Conservation (phyloP, 2,329 filamentous ascomycete genomes). For the Aureobasidium sp. region DNA sequence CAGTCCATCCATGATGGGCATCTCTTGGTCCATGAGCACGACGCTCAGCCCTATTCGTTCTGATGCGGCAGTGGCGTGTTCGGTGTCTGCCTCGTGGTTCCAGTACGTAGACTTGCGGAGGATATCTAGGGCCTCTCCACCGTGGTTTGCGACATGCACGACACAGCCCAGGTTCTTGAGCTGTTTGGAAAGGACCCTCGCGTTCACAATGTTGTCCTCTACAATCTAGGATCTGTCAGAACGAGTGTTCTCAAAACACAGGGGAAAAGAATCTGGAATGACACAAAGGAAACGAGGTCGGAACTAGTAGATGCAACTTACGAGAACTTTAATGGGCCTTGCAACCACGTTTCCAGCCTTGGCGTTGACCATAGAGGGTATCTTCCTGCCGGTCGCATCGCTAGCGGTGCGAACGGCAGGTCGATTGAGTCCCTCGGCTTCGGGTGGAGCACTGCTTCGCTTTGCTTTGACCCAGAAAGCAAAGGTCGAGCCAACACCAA, state of each 20-base stretch:
- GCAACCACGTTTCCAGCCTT: background rate
- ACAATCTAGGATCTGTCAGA: constrained; percentile 26
- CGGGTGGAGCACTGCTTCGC: constrained; percentile 37
- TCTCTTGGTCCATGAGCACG: constrained; percentile 69
- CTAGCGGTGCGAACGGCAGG: background rate
- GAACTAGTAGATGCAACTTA: background rate
- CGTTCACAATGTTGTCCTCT: constrained; percentile 38
- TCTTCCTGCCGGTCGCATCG: constrained; percentile 13
- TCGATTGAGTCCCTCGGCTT: constrained; percentile 3
- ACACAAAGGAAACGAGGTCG: too few relatives aligned
- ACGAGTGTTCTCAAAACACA: background rate
- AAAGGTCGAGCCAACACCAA: constrained; percentile 64
- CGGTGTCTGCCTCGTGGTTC: constrained; percentile 18
- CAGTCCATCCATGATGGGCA: constrained; percentile 76
- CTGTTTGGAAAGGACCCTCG: constrained; percentile 41
- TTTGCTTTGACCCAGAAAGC: constrained; percentile 67
- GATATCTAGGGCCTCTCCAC: constrained; percentile 38
- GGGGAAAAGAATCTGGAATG: background rate
- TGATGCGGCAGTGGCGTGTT: background rate
- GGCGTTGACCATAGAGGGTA: background rate
- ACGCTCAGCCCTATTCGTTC: constrained; percentile 26
- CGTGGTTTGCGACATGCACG: constrained; percentile 37
- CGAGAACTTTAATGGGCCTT: background rate
- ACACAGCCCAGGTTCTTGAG: constrained; percentile 39
- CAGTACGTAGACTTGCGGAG: constrained; percentile 36